phyloP scores from a whole-genome alignment of 257 asterid genomes.

The Solanum pinnatisectum region DNA sequence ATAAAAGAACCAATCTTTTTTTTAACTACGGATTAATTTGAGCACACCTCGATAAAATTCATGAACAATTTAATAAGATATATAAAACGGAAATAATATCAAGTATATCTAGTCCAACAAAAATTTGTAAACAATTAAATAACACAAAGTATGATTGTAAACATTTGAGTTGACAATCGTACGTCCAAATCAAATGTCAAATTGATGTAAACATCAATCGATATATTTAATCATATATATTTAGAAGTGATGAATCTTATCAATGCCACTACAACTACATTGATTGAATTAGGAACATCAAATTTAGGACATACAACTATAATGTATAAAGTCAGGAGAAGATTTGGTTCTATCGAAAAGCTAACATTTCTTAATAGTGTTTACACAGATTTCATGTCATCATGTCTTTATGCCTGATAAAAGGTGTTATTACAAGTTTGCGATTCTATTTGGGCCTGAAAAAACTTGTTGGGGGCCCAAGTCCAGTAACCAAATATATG shows the following conservation, averaged over 20 bases:
- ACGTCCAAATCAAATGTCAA: not conserved
- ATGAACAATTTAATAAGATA: too few species aligned
- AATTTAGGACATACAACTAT: too few species aligned
- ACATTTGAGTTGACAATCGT: too few species aligned
- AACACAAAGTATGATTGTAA: too few species aligned
- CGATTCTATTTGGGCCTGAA: not conserved
- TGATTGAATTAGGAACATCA: slow-evolving; percentile 3
- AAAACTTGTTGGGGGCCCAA: not conserved
- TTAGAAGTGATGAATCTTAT: not conserved
- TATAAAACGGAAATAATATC: too few species aligned
- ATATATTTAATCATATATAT: not conserved
- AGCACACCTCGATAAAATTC: too few species aligned
- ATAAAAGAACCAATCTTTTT: slow-evolving; percentile 9
- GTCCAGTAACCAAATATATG: not conserved
- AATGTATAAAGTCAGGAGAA: too few species aligned
- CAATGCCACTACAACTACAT: not conserved
- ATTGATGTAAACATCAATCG: not conserved
- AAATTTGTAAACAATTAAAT: too few species aligned
- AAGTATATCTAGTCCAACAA: too few species aligned
- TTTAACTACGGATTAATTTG: too few species aligned
- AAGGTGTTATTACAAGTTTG: not conserved
- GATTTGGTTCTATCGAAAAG: not conserved
- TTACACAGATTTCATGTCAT: not conserved
- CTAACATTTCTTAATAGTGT: not conserved
- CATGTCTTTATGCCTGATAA: not conserved